Evolutionary conservation across 192 early-diverging fungal genomes (phyloP), one percentile per base, ranked within the genome.

Genomic region (Mortierella hygrophila): DNA sequence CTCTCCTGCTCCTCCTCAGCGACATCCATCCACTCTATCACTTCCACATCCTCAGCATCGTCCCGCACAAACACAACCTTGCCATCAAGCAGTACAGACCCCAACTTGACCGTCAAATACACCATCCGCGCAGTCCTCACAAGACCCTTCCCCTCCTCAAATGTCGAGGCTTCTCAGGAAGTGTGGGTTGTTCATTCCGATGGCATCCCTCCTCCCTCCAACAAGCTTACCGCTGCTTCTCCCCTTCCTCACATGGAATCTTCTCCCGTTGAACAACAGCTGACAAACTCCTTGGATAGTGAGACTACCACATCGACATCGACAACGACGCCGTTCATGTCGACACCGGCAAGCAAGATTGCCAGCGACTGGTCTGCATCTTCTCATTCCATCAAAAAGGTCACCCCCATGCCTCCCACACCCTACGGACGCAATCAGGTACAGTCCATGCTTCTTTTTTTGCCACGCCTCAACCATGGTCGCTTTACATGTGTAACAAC

Each of bases 131-230:
- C 83, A 0, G 75, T 85, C 15, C 60, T 85, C 15, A 74, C 68
- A 54, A 57, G 83, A 44, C 83, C 83, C 21, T 85, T 85, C n/a
- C 82, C 82, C 7, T 76, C 74, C 10, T 84, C 82, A 16, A 84
- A 84, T 26, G 60, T 78, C 35, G 82, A 84, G 52, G 77, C 82
- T 10, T 84, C 73, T 0, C 82, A 84, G n/a, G 82, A 84, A 68
- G 74, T 84, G 9, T 84, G 82, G 82, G 82, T 84, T n/a, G 55
- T 79, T 29, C 60, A 65, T 65, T 65, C 60, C 26, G 11, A 32
- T 32, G 29, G 60, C 13, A 65, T 4, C 11, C 1, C 23, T 4
- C 29, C 60, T 32, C 26, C 3, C 11, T 32, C 60, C 13, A 10
- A 26, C 1, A 65, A 65, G 60, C 29, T 9, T 32, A 7, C 10